A percentile compares a stretch with the other conserved stretches of the same genome.
These are phyloP conservation scores for Tulasnella sp. DNA, from an alignment of 768 basidiomycete species.

Conservation along the genomic window DNA sequence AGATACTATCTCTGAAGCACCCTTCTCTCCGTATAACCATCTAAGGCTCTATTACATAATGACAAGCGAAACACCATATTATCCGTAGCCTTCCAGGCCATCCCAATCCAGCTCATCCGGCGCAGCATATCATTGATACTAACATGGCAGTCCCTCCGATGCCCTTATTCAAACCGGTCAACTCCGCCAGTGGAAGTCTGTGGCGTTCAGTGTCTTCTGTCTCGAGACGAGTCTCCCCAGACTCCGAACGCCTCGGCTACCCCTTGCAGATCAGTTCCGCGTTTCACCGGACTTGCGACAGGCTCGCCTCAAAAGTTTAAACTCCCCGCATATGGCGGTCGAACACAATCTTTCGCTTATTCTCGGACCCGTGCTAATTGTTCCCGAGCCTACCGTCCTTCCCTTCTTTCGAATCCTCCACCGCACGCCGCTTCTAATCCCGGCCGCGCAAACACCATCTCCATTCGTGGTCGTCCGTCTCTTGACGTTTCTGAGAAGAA, in stretches of 20 bases:
- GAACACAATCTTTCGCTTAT: neutral
- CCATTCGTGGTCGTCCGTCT: neutral
- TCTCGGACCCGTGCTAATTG: neutral
- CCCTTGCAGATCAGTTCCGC: neutral
- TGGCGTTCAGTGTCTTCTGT: neutral
- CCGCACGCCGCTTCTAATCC: neutral
- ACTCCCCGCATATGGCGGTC: neutral
- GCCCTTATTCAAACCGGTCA: too few species aligned
- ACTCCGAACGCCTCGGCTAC: neutral
- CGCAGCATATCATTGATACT: too few species aligned
- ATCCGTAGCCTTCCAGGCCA: too few species aligned
- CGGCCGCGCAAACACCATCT: neutral
- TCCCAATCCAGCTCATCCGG: too few species aligned
- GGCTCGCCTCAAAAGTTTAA: neutral
- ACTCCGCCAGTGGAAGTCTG: neutral
- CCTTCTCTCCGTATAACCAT: too few species aligned
- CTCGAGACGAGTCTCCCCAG: neutral
- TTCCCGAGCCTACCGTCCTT: neutral
- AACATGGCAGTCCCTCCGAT: too few species aligned
- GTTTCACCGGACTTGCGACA: neutral
- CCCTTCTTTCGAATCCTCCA: neutral
- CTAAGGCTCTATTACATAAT: too few species aligned
- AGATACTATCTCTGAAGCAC: too few species aligned
- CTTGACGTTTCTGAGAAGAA: neutral
- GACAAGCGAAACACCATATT: too few species aligned